These are phyloP conservation scores for Beta vulgaris DNA, from an alignment of 148 eudicot species.

Conservation along the genomic window DNA sequence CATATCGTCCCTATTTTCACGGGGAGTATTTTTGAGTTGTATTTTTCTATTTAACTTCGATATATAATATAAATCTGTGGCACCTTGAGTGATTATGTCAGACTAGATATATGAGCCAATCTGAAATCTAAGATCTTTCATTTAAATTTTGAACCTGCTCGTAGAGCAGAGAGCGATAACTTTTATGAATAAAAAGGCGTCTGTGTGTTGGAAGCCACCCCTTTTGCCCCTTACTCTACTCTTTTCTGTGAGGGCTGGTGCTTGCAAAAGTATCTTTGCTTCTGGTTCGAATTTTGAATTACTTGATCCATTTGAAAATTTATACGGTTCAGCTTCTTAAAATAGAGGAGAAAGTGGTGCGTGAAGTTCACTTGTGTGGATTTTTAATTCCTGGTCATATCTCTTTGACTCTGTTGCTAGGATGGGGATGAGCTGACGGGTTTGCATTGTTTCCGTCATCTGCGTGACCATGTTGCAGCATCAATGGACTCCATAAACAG, in stretches of 20 bases:
- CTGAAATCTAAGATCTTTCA: neutral
- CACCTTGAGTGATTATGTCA: neutral
- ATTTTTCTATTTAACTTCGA: neutral
- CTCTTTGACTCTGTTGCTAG: slow-evolving; percentile 40
- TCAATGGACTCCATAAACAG: slow-evolving; percentile 83
- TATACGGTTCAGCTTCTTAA: neutral
- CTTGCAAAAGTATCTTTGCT: neutral
- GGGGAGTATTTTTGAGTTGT: neutral
- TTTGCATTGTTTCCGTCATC: slow-evolving; percentile 96
- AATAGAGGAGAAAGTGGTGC: neutral
- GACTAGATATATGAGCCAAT: neutral
- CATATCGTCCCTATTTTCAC: neutral
- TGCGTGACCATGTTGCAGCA: slow-evolving; percentile 75
- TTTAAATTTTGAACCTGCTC: neutral
- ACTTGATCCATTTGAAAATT: too few relatives aligned
- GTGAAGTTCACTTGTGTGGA: neutral
- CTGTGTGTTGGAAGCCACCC: neutral
- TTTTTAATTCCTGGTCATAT: neutral
- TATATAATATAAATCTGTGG: neutral
- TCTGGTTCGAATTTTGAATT: neutral
- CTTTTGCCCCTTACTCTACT: neutral
- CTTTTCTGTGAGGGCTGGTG: neutral
- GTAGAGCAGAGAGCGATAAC: neutral
- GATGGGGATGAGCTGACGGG: slow-evolving; percentile 92
- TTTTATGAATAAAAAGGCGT: neutral